Evolutionary conservation across 2,329 filamentous ascomycete genomes (phyloP).

Genomic region (Camillea tinctor): DNA sequence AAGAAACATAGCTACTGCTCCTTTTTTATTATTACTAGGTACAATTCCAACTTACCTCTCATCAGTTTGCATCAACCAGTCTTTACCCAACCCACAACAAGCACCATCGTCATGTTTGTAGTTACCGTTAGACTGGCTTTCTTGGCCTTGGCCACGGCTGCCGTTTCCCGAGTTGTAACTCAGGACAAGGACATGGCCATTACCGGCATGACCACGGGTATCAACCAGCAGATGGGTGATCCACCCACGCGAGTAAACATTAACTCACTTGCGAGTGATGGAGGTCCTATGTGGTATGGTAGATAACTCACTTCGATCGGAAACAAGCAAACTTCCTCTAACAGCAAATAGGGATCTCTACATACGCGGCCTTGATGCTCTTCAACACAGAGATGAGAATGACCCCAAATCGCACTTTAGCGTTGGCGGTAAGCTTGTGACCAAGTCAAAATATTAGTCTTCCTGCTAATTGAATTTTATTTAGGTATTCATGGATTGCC

Average conservation of each 20-base stretch:
- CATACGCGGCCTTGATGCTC: slow-evolving; percentile 43
- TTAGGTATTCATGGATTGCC: slow-evolving; percentile 36
- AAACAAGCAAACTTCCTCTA: background rate
- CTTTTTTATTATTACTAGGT: background rate
- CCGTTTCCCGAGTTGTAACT: slow-evolving; percentile 3
- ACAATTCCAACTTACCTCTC: background rate
- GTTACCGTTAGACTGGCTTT: slow-evolving; percentile 1
- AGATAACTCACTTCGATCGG: background rate
- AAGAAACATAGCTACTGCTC: background rate
- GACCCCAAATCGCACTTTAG: slow-evolving; percentile 51
- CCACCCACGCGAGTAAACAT: slow-evolving; percentile 48
- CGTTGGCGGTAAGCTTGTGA: slow-evolving; percentile 40
- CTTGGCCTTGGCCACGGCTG: slow-evolving; percentile 6
- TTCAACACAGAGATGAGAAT: slow-evolving; percentile 41
- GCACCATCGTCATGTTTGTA: background rate
- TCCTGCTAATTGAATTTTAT: slow-evolving; percentile 1
- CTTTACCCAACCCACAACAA: background rate
- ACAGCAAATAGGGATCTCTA: slow-evolving; percentile 45
- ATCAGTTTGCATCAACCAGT: background rate
- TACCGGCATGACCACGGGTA: slow-evolving; percentile 26
- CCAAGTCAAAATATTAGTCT: background rate
- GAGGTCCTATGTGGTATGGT: slow-evolving; percentile 27
- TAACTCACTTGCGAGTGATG: slow-evolving; percentile 39
- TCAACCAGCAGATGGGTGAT: slow-evolving; percentile 34
- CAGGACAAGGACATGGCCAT: slow-evolving; percentile 19